These are phyloP conservation scores for Penicillium riverlandense DNA, from an alignment of 495 filamentous ascomycete genomes.

Conservation along the genomic window DNA sequence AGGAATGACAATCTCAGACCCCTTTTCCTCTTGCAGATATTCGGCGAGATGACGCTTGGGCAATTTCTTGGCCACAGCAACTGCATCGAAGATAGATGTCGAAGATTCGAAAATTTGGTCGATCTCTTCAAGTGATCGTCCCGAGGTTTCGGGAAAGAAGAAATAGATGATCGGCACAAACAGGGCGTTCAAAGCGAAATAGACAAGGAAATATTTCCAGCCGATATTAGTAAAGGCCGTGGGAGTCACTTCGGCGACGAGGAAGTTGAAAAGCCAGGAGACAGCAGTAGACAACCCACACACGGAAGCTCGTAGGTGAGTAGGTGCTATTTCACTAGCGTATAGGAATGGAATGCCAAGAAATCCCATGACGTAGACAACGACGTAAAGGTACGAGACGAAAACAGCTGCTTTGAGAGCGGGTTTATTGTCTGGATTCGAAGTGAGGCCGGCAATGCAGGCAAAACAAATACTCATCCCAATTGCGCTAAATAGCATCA, in stretches of 20 bases:
- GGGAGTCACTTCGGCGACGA: background rate
- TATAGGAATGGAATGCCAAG: conserved; percentile 44
- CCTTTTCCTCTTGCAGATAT: no score
- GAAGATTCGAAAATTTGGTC: background rate
- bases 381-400: conserved; percentile 42
- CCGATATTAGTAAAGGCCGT: no score
- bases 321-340: conserved; percentile 40
- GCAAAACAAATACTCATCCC: conserved; percentile 35
- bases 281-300: conserved; percentile 32
- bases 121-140: no score
- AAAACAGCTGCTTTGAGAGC: conserved; percentile 20
- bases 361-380: conserved; percentile 43
- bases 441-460: conserved; percentile 17
- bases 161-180: no score
- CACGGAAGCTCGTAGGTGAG: conserved; percentile 34
- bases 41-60: background rate
- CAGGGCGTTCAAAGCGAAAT: no score
- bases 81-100: background rate
- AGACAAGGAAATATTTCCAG: no score
- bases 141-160: no score
- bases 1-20: no score
- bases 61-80: background rate
- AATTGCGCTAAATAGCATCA: conserved; percentile 30
- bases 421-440: background rate
- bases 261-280: conserved; percentile 29